Conservation (phyloP, 2,329 filamentous ascomycete species). For the Colletotrichum sp. region DNA sequence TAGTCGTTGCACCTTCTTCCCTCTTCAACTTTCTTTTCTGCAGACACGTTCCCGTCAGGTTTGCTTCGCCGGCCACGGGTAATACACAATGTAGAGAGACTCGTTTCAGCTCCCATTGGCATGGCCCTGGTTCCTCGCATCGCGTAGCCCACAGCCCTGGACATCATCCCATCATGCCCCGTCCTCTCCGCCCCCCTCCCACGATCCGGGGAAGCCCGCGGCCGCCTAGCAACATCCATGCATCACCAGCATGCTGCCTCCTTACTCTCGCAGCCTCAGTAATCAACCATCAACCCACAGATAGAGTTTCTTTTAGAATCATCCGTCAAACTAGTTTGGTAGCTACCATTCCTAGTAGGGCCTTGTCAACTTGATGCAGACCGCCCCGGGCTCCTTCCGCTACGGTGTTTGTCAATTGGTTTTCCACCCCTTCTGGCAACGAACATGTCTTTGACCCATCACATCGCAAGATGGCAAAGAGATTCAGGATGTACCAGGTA, state of each 20-base stretch:
- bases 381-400: neutral
- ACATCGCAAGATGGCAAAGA: neutral
- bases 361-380: neutral
- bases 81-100: neutral
- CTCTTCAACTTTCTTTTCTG: neutral
- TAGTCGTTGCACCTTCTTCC: neutral
- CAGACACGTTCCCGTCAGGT: neutral
- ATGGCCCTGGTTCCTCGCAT: neutral
- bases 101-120: neutral
- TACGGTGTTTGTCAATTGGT: neutral
- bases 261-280: neutral
- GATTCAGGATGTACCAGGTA: neutral
- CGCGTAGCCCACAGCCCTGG: neutral
- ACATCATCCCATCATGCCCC: neutral
- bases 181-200: neutral
- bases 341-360: neutral
- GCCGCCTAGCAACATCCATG: slow-evolving; percentile 9
- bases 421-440: neutral
- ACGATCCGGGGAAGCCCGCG: neutral
- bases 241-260: neutral
- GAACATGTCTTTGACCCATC: neutral
- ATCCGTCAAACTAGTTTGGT: neutral
- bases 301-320: neutral
- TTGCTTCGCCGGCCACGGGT: neutral
- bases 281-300: neutral